Percentiles rank a stretch among this genome's conserved stretches.
Evolutionary conservation across 345 rosid species (phyloP).

Genomic region (Eucalyptus grandis): DNA sequence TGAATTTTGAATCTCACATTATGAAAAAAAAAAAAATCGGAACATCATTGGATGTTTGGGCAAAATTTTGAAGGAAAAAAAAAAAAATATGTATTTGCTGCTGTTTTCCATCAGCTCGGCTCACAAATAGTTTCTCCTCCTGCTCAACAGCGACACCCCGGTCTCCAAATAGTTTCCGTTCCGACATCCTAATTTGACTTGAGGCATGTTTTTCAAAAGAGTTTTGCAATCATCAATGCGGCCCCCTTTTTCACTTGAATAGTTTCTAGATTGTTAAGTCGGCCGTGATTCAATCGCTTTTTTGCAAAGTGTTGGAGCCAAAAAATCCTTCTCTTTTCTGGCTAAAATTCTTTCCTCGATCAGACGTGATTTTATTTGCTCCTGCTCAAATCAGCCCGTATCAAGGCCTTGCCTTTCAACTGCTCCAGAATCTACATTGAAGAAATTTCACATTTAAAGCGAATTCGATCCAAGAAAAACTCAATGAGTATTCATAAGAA

Average conservation of each 20-base stretch:
- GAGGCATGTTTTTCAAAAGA: no score
- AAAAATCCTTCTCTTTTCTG: conserved; percentile 54
- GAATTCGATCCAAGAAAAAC: not conserved
- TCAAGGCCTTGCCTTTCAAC: conserved; percentile 53
- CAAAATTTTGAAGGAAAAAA: not conserved
- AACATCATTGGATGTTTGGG: not conserved
- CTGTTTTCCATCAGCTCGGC: not conserved
- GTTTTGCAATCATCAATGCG: no score
- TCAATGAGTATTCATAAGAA: not conserved
- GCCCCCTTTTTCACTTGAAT: no score
- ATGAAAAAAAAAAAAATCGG: not conserved
- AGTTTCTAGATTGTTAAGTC: conserved; percentile 9
- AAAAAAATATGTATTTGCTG: not conserved
- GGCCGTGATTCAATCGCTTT: conserved; percentile 62
- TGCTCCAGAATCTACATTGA: conserved; percentile 35
- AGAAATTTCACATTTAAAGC: not conserved
- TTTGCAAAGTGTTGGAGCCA: not conserved
- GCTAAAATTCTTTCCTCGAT: conserved; percentile 55
- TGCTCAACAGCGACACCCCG: conserved; percentile 45
- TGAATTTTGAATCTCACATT: no score
- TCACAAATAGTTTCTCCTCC: not conserved
- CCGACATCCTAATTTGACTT: conserved; percentile 34
- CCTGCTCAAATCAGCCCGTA: conserved; percentile 53
- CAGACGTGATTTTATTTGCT: conserved; percentile 16
- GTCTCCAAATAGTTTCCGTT: conserved; percentile 70